Conservation (phyloP, 768 basidiomycete genomes). For the Mycena leptocephala region DNA sequence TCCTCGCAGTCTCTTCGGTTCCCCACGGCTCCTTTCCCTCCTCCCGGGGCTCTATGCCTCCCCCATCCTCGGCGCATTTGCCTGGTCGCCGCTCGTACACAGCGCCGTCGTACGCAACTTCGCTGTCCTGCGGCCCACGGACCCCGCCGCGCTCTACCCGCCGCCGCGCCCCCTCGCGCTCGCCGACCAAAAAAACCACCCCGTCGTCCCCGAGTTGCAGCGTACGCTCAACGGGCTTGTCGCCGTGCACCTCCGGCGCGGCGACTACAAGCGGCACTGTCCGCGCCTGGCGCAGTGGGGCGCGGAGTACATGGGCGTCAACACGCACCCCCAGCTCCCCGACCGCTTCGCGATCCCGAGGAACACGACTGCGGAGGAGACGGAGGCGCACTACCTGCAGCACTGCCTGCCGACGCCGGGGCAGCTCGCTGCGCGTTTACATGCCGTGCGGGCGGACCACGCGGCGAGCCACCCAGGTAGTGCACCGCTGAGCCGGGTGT, state of each 20-base stretch:
- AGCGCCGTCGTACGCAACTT: slow-evolving; percentile 67
- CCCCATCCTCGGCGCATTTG: slow-evolving; percentile 65
- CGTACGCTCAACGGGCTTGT: slow-evolving; percentile 60
- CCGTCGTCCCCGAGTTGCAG: slow-evolving; percentile 7
- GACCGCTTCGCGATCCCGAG: slow-evolving; percentile 56
- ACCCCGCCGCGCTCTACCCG: slow-evolving; percentile 40
- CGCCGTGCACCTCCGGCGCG: slow-evolving; percentile 71
- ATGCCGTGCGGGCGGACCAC: slow-evolving; percentile 52
- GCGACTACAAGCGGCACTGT: slow-evolving; percentile 73
- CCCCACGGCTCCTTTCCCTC: slow-evolving; percentile 57
- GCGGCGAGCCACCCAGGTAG: slow-evolving; percentile 40
- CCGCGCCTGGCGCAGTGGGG: slow-evolving; percentile 63
- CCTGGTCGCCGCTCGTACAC: slow-evolving; percentile 70
- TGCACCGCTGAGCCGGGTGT: slow-evolving; percentile 49
- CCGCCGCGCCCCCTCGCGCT: slow-evolving; percentile 30
- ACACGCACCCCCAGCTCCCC: slow-evolving; percentile 56
- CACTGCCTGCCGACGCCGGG: slow-evolving; percentile 62
- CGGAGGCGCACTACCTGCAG: slow-evolving; percentile 53
- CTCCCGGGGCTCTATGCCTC: slow-evolving; percentile 62
- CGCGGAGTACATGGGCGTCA: slow-evolving; percentile 66
- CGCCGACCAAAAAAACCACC: background rate
- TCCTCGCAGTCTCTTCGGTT: slow-evolving; percentile 63
- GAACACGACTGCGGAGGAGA: slow-evolving; percentile 22
- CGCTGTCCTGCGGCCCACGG: slow-evolving; percentile 54
- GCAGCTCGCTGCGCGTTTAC: slow-evolving; percentile 59